Percentiles rank a stretch among this genome's conserved stretches.
Conservation (phyloP, 306 rosid species). For the Vicia sativa region DNA sequence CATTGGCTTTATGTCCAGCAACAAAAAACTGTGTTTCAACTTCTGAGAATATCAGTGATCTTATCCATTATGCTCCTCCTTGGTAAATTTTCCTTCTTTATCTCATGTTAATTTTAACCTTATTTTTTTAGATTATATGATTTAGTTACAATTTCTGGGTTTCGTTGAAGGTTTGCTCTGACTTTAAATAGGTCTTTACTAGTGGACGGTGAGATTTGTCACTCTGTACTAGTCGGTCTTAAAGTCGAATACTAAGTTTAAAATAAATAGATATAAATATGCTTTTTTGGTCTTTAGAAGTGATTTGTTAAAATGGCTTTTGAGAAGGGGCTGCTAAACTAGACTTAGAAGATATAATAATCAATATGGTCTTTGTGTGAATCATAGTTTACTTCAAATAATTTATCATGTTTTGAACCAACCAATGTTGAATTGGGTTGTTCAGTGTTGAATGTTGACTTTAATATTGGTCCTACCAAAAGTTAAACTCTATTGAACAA, state of each 20-base stretch:
- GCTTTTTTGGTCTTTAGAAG: too few species aligned
- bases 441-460: slow-evolving; percentile 29
- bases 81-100: slow-evolving; percentile 54
- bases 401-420: slow-evolving; percentile 37
- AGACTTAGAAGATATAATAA: not conserved
- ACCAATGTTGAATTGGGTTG: slow-evolving; percentile 4
- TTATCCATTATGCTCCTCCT: slow-evolving; percentile 86
- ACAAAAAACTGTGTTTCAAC: slow-evolving; percentile 90
- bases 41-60: slow-evolving; percentile 76
- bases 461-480: slow-evolving; percentile 30
- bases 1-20: slow-evolving; percentile 92
- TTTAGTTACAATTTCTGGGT: not conserved
- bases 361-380: slow-evolving; percentile 8
- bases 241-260: too few species aligned
- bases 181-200: too few species aligned
- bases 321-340: slow-evolving; percentile 18
- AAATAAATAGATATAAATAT: too few species aligned
- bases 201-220: too few species aligned
- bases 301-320: too few species aligned
- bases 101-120: not conserved
- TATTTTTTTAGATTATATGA: not conserved
- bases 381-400: slow-evolving; percentile 32
- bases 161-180: not conserved
- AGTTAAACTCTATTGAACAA: slow-evolving; percentile 2
- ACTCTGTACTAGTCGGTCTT: too few species aligned